Percentiles rank a stretch among this genome's conserved stretches.
Conservation (phyloP, 495 filamentous ascomycete species). For the Elasticomyces elasticus region DNA sequence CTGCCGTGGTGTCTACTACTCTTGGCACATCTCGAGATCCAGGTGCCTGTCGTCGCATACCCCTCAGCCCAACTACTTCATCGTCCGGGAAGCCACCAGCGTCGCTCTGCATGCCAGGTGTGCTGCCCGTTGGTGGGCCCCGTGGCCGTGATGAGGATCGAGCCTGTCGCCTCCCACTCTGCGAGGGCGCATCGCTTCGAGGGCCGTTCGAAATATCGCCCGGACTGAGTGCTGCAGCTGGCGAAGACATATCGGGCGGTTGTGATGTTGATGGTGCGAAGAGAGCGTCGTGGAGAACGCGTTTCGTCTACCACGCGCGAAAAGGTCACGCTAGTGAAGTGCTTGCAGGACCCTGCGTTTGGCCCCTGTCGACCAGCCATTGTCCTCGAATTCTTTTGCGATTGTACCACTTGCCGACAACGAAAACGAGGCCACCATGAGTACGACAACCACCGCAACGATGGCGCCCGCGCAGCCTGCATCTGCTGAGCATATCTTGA, state of each 20-base stretch:
- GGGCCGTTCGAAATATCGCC: conserved; percentile 16
- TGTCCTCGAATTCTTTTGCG: too few species aligned
- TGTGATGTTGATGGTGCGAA: not conserved
- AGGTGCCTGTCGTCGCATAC: conserved; percentile 47
- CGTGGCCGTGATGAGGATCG: conserved; percentile 50
- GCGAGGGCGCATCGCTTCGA: conserved; percentile 27
- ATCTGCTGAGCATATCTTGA: conserved; percentile 76
- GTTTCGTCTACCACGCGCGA: not conserved
- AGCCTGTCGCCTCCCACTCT: conserved; percentile 20
- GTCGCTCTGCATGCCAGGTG: conserved; percentile 50
- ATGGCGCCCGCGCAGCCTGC: conserved; percentile 41
- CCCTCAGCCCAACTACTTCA: conserved; percentile 46
- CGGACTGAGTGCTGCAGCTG: not conserved
- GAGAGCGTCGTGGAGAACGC: not conserved
- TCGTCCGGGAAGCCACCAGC: conserved; percentile 58
- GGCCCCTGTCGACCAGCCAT: too few species aligned
- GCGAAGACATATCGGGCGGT: not conserved
- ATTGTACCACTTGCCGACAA: too few species aligned
- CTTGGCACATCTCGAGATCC: conserved; percentile 60
- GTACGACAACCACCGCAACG: conserved; percentile 29
- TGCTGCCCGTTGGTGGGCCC: conserved; percentile 56
- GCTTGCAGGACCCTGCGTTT: not conserved
- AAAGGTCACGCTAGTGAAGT: not conserved
- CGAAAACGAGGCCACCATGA: conserved; percentile 8
- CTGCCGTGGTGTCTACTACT: conserved; percentile 79